These are phyloP conservation scores for Datisca glomerata DNA, from an alignment of 306 rosid species.

Conservation along the genomic window DNA sequence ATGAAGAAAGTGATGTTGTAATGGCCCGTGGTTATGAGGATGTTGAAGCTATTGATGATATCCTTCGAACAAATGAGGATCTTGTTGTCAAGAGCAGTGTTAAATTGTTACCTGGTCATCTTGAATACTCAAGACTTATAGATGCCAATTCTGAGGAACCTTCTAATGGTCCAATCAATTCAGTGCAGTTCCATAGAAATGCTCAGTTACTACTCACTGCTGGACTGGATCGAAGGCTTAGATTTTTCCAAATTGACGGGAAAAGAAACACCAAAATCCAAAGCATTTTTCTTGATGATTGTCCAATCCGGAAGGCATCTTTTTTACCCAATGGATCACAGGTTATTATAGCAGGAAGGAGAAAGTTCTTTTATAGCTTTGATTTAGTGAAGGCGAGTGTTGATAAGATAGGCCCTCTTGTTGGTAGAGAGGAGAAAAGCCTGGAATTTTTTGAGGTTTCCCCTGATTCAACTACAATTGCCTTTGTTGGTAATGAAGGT, in stretches of 20 bases:
- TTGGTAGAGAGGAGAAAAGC: slow-evolving; percentile 94
- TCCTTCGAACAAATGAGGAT: slow-evolving; percentile 69
- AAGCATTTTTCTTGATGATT: slow-evolving; percentile 77
- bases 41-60: slow-evolving; percentile 33
- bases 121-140: slow-evolving; percentile 57
- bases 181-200: slow-evolving; percentile 80
- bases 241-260: slow-evolving; percentile 82
- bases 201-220: slow-evolving; percentile 73
- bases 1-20: slow-evolving; percentile 46
- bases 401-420: slow-evolving; percentile 77
- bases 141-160: slow-evolving; percentile 78
- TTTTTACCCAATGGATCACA: slow-evolving; percentile 89
- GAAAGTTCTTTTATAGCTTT: slow-evolving; percentile 67
- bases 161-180: slow-evolving; percentile 47
- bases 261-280: slow-evolving; percentile 76
- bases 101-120: slow-evolving; percentile 59
- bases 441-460: slow-evolving; percentile 80
- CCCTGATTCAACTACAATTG: slow-evolving; percentile 72
- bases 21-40: slow-evolving; percentile 34
- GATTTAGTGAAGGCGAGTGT: slow-evolving; percentile 72
- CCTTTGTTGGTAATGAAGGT: slow-evolving; percentile 87
- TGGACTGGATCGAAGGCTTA: slow-evolving; percentile 68
- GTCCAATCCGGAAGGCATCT: slow-evolving; percentile 65
- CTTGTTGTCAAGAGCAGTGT: slow-evolving; percentile 52
- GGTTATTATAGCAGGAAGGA: slow-evolving; percentile 70